Evolutionary conservation across 371 early-diverging fungal genomes (phyloP).

Genomic region (Thermomucor indicae-seudaticae): DNA sequence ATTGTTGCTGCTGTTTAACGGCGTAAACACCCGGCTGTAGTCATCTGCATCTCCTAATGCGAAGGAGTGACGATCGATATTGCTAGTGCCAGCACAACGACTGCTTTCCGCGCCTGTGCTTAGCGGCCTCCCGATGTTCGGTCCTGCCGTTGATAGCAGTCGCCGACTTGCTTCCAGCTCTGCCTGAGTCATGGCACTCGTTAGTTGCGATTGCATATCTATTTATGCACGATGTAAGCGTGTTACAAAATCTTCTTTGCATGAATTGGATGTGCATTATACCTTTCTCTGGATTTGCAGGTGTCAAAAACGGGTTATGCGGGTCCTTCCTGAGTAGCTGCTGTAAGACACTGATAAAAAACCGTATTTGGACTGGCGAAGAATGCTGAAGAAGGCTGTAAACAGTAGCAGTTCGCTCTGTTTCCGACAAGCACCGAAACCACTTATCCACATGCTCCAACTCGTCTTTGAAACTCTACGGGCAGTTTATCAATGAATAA

Average conservation of each 20-base stretch:
- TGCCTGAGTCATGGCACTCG: constrained; percentile 58
- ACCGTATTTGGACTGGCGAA: constrained; percentile 85
- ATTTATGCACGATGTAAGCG: not conserved
- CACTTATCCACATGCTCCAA: constrained; percentile 92
- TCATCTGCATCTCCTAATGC: constrained; percentile 64
- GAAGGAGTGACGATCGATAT: constrained; percentile 73
- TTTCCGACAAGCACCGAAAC: constrained; percentile 86
- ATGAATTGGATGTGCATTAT: not conserved
- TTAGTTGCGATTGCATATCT: constrained; percentile 56
- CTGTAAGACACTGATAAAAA: constrained; percentile 88
- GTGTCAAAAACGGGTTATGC: constrained; percentile 48
- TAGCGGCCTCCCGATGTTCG: constrained; percentile 44
- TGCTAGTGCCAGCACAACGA: constrained; percentile 16
- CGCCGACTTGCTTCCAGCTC: constrained; percentile 59
- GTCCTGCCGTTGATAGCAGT: constrained; percentile 51
- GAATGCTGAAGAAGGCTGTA: constrained; percentile 87
- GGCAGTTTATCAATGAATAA: no score
- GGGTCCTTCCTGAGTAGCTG: constrained; percentile 80
- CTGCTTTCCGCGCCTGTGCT: constrained; percentile 10
- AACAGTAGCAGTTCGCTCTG: constrained; percentile 89
- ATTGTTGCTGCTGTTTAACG: constrained; percentile 4
- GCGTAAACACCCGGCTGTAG: constrained; percentile 42
- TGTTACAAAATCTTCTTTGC: not conserved
- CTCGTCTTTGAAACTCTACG: constrained; percentile 83
- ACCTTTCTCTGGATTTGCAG: constrained; percentile 62